Conservation (phyloP, 1,284 basidiomycete genomes). For the Sanguinoderma infundibulare region DNA sequence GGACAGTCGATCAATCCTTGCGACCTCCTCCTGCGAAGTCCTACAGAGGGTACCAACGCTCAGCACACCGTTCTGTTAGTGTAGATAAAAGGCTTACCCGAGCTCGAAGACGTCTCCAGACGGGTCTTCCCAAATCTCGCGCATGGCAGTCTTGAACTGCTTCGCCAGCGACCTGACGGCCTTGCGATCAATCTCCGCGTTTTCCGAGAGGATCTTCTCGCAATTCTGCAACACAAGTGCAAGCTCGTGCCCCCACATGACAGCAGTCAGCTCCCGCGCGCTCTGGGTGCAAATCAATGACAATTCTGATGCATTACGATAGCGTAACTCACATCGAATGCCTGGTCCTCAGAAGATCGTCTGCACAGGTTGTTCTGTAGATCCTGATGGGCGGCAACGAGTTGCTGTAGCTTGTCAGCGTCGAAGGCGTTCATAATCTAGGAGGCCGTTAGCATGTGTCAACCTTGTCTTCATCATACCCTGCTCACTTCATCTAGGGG, state of each 20-base stretch:
- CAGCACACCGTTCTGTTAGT: too few species aligned
- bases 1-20: slow-evolving; percentile 67
- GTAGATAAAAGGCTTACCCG: slow-evolving; percentile 50
- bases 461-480: too few species aligned
- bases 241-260: slow-evolving; percentile 77
- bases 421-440: slow-evolving; percentile 64
- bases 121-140: slow-evolving; percentile 70
- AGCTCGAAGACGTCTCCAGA: slow-evolving; percentile 74
- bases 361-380: slow-evolving; percentile 69
- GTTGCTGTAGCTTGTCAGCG: slow-evolving; percentile 54
- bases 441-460: background rate
- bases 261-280: slow-evolving; percentile 74
- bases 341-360: slow-evolving; percentile 75
- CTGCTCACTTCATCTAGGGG: slow-evolving; percentile 69
- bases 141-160: slow-evolving; percentile 62
- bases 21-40: slow-evolving; percentile 70
- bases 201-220: slow-evolving; percentile 44
- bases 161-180: slow-evolving; percentile 53
- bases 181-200: slow-evolving; percentile 31
- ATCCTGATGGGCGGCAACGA: slow-evolving; percentile 65
- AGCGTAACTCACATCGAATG: slow-evolving; percentile 62
- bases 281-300: slow-evolving; percentile 51
- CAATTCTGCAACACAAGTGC: slow-evolving; percentile 62
- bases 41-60: slow-evolving; percentile 3
- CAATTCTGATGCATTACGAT: background rate